These are phyloP conservation scores for Albugo laibachii DNA, from an alignment of 352 stramenopile species.

Conservation along the genomic window DNA sequence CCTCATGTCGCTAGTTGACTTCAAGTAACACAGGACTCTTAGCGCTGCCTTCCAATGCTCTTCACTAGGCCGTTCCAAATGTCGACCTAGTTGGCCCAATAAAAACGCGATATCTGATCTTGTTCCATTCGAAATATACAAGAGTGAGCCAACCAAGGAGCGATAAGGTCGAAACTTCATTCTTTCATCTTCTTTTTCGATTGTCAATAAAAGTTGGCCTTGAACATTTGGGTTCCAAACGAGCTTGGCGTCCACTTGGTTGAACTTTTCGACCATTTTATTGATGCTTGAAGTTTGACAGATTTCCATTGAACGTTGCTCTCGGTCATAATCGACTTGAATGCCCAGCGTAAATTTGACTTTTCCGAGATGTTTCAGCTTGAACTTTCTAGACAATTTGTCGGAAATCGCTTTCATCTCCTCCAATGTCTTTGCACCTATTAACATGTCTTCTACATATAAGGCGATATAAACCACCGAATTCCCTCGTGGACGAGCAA, in stretches of 20 bases:
- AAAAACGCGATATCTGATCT: background rate
- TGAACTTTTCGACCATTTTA: constrained; percentile 4
- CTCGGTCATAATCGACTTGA: constrained; percentile 8
- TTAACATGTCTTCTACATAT: constrained; percentile 9
- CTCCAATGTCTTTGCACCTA: constrained; percentile 1
- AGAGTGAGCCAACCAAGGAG: background rate
- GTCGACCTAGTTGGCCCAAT: background rate
- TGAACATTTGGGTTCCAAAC: background rate
- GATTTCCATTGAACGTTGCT: background rate
- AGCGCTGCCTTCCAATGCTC: background rate
- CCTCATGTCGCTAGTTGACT: background rate
- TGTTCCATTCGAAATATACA: background rate
- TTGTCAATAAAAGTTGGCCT: background rate
- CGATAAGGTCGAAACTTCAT: background rate
- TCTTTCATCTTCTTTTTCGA: background rate
- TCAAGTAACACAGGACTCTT: background rate
- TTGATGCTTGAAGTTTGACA: constrained; percentile 2
- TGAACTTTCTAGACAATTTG: background rate
- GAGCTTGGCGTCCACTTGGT: constrained; percentile 5
- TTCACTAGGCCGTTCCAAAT: background rate
- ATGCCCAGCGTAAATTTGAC: constrained; percentile 12
- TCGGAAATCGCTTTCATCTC: background rate
- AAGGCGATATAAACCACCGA: constrained; percentile 6
- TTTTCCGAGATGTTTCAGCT: constrained; percentile 5
- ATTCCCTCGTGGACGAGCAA: constrained; percentile 1